Percentiles rank a stretch among this genome's conserved stretches.
These are phyloP conservation scores for Cryptomeria japonica DNA, from an alignment of 75 land plant species.

Conservation along the genomic window DNA sequence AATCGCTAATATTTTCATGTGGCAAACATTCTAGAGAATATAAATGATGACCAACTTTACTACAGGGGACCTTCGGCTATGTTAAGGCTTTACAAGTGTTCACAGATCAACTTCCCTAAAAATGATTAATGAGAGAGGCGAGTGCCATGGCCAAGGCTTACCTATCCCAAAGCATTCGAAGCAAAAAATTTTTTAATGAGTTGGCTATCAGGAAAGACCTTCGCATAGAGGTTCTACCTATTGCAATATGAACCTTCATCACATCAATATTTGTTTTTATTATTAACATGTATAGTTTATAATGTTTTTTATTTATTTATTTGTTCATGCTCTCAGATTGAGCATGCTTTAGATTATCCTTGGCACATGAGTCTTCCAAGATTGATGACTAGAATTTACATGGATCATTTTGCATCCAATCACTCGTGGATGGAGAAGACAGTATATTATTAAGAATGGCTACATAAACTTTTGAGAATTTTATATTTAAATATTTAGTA, in stretches of 20 bases:
- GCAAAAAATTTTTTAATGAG: background rate
- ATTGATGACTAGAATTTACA: background rate
- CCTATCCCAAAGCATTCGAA: background rate
- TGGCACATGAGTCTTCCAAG: background rate
- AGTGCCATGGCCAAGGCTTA: background rate
- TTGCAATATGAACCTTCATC: background rate
- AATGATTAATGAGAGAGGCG: no score
- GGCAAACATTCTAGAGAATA: conserved; percentile 16
- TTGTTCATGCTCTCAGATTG: conserved; percentile 22
- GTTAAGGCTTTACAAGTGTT: conserved; percentile 38
- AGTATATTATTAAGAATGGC: conserved; percentile 20
- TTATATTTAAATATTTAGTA: no score
- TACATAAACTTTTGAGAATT: background rate
- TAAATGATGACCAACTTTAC: background rate
- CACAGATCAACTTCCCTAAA: no score
- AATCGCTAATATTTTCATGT: background rate
- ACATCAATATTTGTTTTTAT: background rate
- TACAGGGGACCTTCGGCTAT: conserved; percentile 71
- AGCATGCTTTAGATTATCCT: background rate
- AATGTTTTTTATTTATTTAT: background rate
- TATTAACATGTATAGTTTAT: no score
- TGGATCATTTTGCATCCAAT: conserved; percentile 20
- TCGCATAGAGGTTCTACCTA: conserved; percentile 11
- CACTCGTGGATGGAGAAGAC: conserved; percentile 40
- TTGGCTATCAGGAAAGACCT: background rate